A percentile compares a stretch with the other conserved stretches of the same genome.
Conservation (phyloP, 192 early-diverging fungal species). For the Helicostylum pulchrum region DNA sequence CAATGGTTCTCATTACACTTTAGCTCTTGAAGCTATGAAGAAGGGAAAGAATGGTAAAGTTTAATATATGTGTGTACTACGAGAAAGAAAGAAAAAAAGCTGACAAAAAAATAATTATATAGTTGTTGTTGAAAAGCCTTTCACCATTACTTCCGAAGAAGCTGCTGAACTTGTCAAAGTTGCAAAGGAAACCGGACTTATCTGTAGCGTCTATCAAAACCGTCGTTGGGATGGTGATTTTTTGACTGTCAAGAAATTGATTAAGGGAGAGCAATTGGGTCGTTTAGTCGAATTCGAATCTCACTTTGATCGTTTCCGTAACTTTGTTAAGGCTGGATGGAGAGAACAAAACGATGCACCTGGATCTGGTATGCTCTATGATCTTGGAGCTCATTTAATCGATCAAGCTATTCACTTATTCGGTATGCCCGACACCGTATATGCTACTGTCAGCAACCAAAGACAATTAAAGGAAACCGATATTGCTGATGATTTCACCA, state of each 20-base stretch:
- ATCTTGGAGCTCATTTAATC: conserved; percentile 64
- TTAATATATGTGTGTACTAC: neutral
- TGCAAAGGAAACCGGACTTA: conserved; percentile 50
- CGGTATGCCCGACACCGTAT: conserved; percentile 62
- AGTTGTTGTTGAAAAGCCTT: conserved; percentile 77
- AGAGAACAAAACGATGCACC: conserved; percentile 55
- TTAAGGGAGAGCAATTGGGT: conserved; percentile 54
- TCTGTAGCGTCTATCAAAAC: conserved; percentile 77
- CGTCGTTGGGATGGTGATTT: conserved; percentile 83
- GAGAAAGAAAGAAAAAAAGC: neutral
- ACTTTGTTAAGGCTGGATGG: conserved; percentile 69
- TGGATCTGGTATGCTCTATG: conserved; percentile 72
- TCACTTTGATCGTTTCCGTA: conserved; percentile 73
- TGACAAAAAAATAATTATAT: neutral
- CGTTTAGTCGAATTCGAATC: conserved; percentile 70
- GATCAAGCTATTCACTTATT: conserved; percentile 66
- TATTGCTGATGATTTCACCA: conserved; percentile 63
- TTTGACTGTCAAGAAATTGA: conserved; percentile 62
- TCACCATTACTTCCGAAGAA: conserved; percentile 59
- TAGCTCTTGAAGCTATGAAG: conserved; percentile 53
- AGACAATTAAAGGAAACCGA: conserved; percentile 52
- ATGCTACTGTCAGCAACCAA: conserved; percentile 60
- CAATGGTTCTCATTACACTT: conserved; percentile 60
- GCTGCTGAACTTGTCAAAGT: conserved; percentile 56
- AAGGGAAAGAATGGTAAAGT: conserved; percentile 61